phyloP scores from a whole-genome alignment of 441 rosid genomes.

The Populus hybrid region DNA sequence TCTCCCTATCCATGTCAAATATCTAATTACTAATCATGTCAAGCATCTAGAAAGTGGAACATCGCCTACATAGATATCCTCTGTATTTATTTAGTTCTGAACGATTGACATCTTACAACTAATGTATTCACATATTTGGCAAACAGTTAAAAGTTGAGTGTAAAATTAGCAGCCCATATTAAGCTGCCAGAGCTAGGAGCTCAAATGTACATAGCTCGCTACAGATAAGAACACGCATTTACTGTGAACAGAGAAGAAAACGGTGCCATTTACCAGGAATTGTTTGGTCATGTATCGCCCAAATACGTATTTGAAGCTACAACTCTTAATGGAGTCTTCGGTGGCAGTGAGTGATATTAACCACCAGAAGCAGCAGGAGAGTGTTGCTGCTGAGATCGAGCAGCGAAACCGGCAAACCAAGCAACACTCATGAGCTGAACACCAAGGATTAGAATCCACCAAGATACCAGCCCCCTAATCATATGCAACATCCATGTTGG shows the following conservation, averaged over 20 bases:
- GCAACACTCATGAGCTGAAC: constrained; percentile 94
- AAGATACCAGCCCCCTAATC: constrained; percentile 75
- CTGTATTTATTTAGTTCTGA: background rate
- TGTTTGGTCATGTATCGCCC: background rate
- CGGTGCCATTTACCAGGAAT: background rate
- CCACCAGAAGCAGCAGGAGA: constrained; percentile 28
- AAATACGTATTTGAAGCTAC: background rate
- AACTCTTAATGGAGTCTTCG: background rate
- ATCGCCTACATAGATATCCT: background rate
- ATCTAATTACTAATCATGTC: background rate
- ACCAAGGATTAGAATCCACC: constrained; percentile 90
- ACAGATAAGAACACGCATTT: background rate
- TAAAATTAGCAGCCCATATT: background rate
- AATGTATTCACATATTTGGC: background rate
- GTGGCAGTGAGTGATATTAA: background rate
- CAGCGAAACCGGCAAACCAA: constrained; percentile 89
- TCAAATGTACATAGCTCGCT: background rate
- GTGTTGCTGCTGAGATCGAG: constrained; percentile 27
- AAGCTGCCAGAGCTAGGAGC: background rate
- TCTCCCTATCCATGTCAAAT: background rate
- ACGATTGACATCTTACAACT: background rate
- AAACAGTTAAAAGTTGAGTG: background rate
- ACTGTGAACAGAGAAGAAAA: background rate
- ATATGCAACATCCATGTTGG: constrained; percentile 79
- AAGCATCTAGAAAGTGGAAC: background rate